Base-by-base conservation (phyloP, 306 rosid genomes). In the Neltuma alba region DNA sequence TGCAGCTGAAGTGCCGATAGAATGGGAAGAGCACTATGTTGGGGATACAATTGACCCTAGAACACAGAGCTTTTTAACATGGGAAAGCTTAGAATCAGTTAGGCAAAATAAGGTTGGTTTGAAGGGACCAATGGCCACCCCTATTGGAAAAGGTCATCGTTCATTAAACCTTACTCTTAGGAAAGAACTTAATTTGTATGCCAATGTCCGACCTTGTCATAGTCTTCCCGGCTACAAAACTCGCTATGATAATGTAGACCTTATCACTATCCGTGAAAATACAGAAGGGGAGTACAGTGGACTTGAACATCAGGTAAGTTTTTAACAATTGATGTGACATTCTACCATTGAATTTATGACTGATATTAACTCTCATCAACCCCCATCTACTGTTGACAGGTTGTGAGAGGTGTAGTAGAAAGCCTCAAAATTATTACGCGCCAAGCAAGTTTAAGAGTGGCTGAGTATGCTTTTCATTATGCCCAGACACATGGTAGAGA, bases 121-220 rank as follows among this genome's bases (percentile, higher is more conserved):
- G 94, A 96, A 96, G 87, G 99, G 99, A 41, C 99, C 99, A 12
- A 96, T 96, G 99, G 98, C 99, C 55, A 96, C 98, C 42, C 99
- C 99, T 10, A 93, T 96, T 87, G 98, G 99, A 71, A 93, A 91
- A 82, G 98, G 98, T 42, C 98, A 93, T 87, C 99, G 99, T 65
- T 96, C 99, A 8, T 86, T 96, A 81, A 96, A 96, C 83, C 99
- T 96, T 87, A 96, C 99, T 36, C 83, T 96, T 11, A 93, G 98
- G 89, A 96, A 96, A 81, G 99, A 96, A 80, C 98, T 93, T 76
- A 96, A 88, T 85, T 82, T 96, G 82, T 96, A 91, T 82, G 99
- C 99, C 84, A 96, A 96, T 85, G 98, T 96, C 54, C 87, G 98
- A 77, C 99, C 99, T 76, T 96, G 99, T 79, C 85, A 91, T 86